These are phyloP conservation scores for Tagetes erecta DNA, from an alignment of 129 eudicot genomes.

Conservation along the genomic window DNA sequence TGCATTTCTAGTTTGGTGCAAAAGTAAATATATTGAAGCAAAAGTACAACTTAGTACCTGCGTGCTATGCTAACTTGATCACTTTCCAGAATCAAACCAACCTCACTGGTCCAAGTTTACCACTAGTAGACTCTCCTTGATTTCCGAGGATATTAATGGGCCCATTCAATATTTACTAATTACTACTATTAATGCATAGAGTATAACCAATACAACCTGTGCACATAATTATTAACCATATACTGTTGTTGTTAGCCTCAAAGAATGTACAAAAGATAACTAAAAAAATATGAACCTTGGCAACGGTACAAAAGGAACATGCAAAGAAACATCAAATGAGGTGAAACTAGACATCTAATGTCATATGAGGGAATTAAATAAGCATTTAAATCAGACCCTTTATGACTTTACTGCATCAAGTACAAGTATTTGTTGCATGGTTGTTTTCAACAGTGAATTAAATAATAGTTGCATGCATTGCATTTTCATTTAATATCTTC, in stretches of 20 bases:
- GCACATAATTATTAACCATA: neutral
- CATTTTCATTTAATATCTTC: conserved; percentile 30
- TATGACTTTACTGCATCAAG: conserved; percentile 11
- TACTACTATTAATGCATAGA: conserved; percentile 1
- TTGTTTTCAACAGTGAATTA: conserved; percentile 7
- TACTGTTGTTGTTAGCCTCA: conserved; percentile 12
- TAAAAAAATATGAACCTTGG: conserved; percentile 17
- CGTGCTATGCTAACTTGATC: conserved; percentile 19
- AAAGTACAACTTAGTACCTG: conserved; percentile 33
- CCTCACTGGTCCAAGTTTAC: conserved; percentile 25
- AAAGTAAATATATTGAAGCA: conserved; percentile 36
- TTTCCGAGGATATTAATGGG: conserved; percentile 14
- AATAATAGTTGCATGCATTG: conserved; percentile 32
- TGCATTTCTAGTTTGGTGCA: conserved; percentile 39
- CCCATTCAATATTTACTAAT: neutral
- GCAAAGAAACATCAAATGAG: conserved; percentile 25
- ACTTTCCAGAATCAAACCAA: conserved; percentile 21
- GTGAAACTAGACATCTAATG: conserved; percentile 30
- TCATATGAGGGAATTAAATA: conserved; percentile 20
- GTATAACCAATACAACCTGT: conserved; percentile 1
- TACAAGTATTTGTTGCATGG: conserved; percentile 25
- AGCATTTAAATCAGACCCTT: conserved; percentile 18
- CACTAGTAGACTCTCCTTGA: conserved; percentile 20
- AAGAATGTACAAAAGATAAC: conserved; percentile 12
- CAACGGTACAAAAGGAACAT: conserved; percentile 32